Base-by-base conservation (phyloP, 2,329 filamentous ascomycete species). In the Periconia macrospinosa region DNA sequence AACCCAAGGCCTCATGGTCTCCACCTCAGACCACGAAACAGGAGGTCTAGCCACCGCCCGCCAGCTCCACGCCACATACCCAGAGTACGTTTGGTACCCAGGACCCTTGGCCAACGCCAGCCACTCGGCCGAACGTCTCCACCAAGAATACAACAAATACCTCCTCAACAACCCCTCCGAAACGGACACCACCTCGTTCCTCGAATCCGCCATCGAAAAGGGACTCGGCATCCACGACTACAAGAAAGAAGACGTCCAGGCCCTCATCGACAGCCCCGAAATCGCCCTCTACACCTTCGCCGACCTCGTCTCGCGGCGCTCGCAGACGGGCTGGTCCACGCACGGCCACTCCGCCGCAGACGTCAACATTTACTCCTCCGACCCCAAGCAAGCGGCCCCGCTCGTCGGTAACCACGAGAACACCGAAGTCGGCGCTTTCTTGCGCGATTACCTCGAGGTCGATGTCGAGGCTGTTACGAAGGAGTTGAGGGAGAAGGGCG, bases 21-120 rank as follows among this genome's bases (percentile, higher is more conserved):
- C 86, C 55, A 99, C 94, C 2, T 96, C 91, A 54, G 94, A 99
- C 75, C 94, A 99, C 72, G 94, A 99, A 73, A 99, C 94, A 1
- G 94, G 94, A 27, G 94, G 94, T 42, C 81, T 99, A 2, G 83
- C 91, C 2, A 85, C 88, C 17, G 93, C 92, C 23, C 83, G 91
- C 63, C 94, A 90, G 73, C 76, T 86, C 30, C 77, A 85, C 65
- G 62, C 80, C 41, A 71, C 78, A 19, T 90, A 91, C 63, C 86
- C 87, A 1, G 78, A 86, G 40, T 90, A 90, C 69, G 76, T 81
- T 49, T 99, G 94, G 94, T 89, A 91, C 66, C 94, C 94, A 1
- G 78, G 83, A 41, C 87, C 90, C 17, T 85, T 99, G 2, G 88
- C 88, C 62, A 93, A 93, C 58, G 88, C 89, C 8, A 92, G 89